Conservation (phyloP, 805 yeast genomes). For the Myxozyma lipomycoides region DNA sequence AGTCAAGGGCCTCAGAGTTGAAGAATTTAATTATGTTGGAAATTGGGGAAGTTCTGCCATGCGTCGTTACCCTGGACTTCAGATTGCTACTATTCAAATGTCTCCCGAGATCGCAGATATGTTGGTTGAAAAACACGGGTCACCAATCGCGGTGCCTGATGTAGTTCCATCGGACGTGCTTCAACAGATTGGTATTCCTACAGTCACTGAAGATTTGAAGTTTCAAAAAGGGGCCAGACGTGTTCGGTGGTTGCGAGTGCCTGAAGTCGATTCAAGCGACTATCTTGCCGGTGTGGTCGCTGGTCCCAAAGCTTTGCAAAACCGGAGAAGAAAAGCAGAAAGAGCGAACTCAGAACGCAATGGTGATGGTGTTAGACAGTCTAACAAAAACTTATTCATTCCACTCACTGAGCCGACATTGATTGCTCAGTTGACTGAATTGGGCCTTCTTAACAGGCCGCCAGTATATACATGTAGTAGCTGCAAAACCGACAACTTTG, state of each 20-base stretch:
- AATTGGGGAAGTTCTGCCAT: too few species aligned
- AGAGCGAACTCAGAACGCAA: not conserved
- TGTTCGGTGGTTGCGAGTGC: not conserved
- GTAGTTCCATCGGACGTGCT: too few species aligned
- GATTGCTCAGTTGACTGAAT: not conserved
- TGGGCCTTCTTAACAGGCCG: not conserved
- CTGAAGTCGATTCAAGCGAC: not conserved
- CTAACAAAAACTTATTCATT: not conserved
- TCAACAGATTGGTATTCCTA: too few species aligned
- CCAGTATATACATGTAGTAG: not conserved
- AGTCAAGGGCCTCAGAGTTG: too few species aligned
- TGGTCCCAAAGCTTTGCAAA: not conserved
- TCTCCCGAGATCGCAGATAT: too few species aligned
- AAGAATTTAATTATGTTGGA: too few species aligned
- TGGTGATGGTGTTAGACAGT: not conserved
- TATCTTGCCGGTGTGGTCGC: not conserved
- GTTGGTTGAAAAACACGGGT: too few species aligned
- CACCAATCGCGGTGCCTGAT: too few species aligned
- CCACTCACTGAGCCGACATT: not conserved
- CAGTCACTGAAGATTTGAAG: too few species aligned
- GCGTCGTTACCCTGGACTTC: too few species aligned
- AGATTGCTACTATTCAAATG: too few species aligned
- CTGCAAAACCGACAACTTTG: not conserved
- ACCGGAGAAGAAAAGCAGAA: not conserved
- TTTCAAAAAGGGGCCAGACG: not conserved